Percentiles rank a stretch among this genome's conserved stretches.
These are phyloP conservation scores for Penicillium sp. DNA, from an alignment of 2,329 filamentous ascomycete genomes.

Conservation along the genomic window DNA sequence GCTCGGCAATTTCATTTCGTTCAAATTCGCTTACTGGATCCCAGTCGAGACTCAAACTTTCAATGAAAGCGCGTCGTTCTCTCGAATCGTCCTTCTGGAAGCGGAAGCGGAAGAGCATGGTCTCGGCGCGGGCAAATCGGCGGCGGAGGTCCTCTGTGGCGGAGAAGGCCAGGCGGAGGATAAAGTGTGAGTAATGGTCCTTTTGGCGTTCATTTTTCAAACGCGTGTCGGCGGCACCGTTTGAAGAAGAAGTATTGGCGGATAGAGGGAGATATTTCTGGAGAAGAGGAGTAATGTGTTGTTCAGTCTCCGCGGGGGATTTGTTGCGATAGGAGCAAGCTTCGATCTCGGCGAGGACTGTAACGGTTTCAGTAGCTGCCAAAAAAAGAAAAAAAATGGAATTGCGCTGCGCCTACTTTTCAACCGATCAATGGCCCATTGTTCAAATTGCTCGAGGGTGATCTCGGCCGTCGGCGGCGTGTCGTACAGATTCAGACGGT, in stretches of 20 bases:
- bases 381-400: too few species aligned
- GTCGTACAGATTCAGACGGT: conserved; percentile 89
- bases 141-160: conserved; percentile 85
- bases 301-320: conserved; percentile 72
- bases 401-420: conserved; percentile 56
- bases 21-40: conserved; percentile 78
- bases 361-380: conserved; percentile 4
- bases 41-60: conserved; percentile 76
- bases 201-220: conserved; percentile 77
- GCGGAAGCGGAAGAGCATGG: conserved; percentile 80
- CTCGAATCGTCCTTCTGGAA: conserved; percentile 71
- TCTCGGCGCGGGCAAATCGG: conserved; percentile 82
- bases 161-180: conserved; percentile 87
- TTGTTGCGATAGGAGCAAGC: conserved; percentile 94
- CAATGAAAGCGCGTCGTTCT: conserved; percentile 75
- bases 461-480: conserved; percentile 89
- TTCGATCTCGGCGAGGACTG: conserved; percentile 60
- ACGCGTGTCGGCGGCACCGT: conserved; percentile 48
- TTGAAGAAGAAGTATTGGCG: conserved; percentile 65
- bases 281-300: conserved; percentile 81
- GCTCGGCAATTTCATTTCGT: conserved; percentile 62
- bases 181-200: conserved; percentile 98
- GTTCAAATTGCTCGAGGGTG: conserved; percentile 94
- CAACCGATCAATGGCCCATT: conserved; percentile 94
- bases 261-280: conserved; percentile 82